phyloP scores from a whole-genome alignment of 129 eudicot species.

The Mikania micrantha region DNA sequence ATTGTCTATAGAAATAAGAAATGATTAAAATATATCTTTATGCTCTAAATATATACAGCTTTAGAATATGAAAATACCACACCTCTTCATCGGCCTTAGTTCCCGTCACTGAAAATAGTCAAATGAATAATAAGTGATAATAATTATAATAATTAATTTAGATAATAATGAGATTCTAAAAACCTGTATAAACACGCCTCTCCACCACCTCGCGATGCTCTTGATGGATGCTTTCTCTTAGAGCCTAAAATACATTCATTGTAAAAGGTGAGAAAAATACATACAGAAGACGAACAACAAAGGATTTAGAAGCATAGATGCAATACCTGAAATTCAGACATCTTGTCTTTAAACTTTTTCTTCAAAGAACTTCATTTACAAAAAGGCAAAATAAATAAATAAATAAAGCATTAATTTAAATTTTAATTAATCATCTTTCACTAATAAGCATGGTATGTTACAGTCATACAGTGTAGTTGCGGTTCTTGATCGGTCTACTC shows the following conservation, averaged over 20 bases:
- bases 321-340: slow-evolving; percentile 89
- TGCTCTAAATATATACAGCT: not conserved
- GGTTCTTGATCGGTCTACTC: slow-evolving; percentile 92
- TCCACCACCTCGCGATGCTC: slow-evolving; percentile 98
- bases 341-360: slow-evolving; percentile 89
- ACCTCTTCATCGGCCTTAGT: slow-evolving; percentile 93
- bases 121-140: not conserved
- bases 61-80: slow-evolving; percentile 11
- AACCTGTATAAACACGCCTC: slow-evolving; percentile 97
- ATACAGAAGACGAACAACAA: slow-evolving; percentile 2
- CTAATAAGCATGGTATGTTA: not conserved
- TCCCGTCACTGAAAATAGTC: slow-evolving; percentile 68
- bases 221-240: slow-evolving; percentile 85
- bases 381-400: too few species aligned
- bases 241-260: slow-evolving; percentile 37
- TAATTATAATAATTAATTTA: not conserved
- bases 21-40: not conserved
- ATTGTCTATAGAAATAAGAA: slow-evolving; percentile 53
- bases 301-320: not conserved
- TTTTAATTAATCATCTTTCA: not conserved
- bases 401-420: not conserved
- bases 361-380: slow-evolving; percentile 85
- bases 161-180: not conserved
- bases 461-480: slow-evolving; percentile 74
- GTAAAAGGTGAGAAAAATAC: not conserved